Base-by-base conservation (phyloP, 2,329 filamentous ascomycete species). In the Cercospora zeae-maydis region DNA sequence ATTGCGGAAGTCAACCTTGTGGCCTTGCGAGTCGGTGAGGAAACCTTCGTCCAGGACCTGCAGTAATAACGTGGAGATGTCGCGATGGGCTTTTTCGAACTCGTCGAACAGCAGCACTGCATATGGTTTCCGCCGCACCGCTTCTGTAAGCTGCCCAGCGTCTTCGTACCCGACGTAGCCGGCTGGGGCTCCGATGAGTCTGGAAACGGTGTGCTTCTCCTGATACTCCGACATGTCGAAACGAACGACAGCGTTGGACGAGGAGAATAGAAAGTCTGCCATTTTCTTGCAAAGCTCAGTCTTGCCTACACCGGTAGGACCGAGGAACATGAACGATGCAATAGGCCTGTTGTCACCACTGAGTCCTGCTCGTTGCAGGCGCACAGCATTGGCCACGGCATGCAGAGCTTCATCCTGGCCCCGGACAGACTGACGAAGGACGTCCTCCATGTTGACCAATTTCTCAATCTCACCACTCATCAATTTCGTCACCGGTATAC, bases 221-320 rank as follows among this genome's bases (percentile, higher is more conserved):
- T 96, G 92, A 75, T 97, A 98, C 74, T 99, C 95, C 71, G 88
- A 91, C 95, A 98, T 98, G 77, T 98, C 95, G 76, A 98, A 98
- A 34, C 95, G 86, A 34, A 97, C 86, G 27, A 99, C 92, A 2
- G 95, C 93, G 30, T 87, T 87, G 71, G 96, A 91, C 1, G 92
- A 96, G 0, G 90, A 95, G 78, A 98, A 99, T 37, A 99, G 82
- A 79, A 97, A 98, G 62, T 84, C 85, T 1, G 95, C 95, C 70
- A 99, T 88, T 75, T 96, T 93, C 82, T 98, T 98, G 83, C 93
- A 96, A 1, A 98, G 86, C 74, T 98, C 93, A 2, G 95, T 99
- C 81, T 98, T 99, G 62, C 95, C 95, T 16, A 97, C 93, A 73
- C 95, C 95, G 0, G 95, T 98, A 4, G 95, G 95, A 0, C 95